Percentiles rank a stretch among this genome's conserved stretches.
phyloP scores from a whole-genome alignment of 768 basidiomycete species.

The Amanita brunnescens region DNA sequence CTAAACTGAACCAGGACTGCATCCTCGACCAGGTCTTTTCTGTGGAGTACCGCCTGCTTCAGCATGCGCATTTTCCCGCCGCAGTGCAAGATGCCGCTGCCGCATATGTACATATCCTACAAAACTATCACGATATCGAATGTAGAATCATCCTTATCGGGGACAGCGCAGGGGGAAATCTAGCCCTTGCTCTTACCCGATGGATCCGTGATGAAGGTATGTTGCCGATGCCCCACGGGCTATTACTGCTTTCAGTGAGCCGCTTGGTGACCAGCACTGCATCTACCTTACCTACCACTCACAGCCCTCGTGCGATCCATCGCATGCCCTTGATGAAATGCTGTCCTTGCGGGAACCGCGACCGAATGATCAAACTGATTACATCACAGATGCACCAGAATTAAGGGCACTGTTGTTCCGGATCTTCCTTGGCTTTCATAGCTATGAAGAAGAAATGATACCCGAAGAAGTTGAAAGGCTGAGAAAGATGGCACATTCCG shows the following conservation, averaged over 20 bases:
- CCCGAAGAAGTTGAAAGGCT: slow-evolving; percentile 17
- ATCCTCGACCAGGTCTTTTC: slow-evolving; percentile 30
- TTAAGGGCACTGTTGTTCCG: slow-evolving; percentile 43
- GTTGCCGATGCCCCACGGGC: slow-evolving; percentile 34
- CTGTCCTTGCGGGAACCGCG: slow-evolving; percentile 41
- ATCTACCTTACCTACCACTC: background rate
- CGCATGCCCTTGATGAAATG: slow-evolving; percentile 39
- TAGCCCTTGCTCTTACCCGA: slow-evolving; percentile 40
- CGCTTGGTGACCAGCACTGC: background rate
- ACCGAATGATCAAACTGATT: slow-evolving; percentile 40
- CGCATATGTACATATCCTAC: slow-evolving; percentile 39
- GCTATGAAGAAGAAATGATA: slow-evolving; percentile 8
- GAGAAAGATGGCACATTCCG: slow-evolving; percentile 27
- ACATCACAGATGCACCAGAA: slow-evolving; percentile 45
- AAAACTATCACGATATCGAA: slow-evolving; percentile 17
- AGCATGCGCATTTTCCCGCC: slow-evolving; percentile 45
- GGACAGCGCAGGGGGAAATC: slow-evolving; percentile 48
- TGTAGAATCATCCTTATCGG: slow-evolving; percentile 40
- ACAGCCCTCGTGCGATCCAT: slow-evolving; percentile 24
- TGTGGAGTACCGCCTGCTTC: slow-evolving; percentile 45
- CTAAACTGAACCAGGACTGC: slow-evolving; percentile 16
- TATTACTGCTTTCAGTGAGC: slow-evolving; percentile 37
- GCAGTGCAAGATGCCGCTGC: slow-evolving; percentile 45
- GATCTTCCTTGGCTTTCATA: slow-evolving; percentile 41
- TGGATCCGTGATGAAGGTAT: slow-evolving; percentile 45